Evolutionary conservation across 768 basidiomycete species (phyloP), one percentile per base, ranked within the genome.

Genomic region (Daedaleopsis sinensis): DNA sequence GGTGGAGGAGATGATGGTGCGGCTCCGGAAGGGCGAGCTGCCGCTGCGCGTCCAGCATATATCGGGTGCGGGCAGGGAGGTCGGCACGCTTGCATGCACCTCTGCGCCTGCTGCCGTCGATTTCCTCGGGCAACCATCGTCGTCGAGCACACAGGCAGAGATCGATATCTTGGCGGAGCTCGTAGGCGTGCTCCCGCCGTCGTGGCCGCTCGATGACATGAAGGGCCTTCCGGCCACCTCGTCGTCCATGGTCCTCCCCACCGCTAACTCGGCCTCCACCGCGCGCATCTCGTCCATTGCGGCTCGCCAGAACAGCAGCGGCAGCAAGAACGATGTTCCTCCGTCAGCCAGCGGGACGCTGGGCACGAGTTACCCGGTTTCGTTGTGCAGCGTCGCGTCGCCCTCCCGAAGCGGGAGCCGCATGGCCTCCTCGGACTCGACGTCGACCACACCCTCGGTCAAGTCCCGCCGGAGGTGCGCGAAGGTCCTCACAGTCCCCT

Each of bases 331-430:
- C 38, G 61, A 65, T 23, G 63, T 71, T 11, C 64, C 66, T 1
- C 68, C 68, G 1, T 65, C 68, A 16, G 70, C 70, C 0, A 68
- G 67, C 55, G 58, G 66, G 27, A 60, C 63, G 13, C 69, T 71
- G 65, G 68, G 70, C 16, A 61, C 58, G 21, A 67, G 66, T 59
- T 56, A 67, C 51, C 66, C 70, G 5, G 19, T 62, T 27, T 52
- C 61, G 16, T 19, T 9, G 21, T 35, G 48, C 55, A 16, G 9
- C 46, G 27, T 32, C 27, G 27, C 27, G 27, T 3, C 47, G 46
- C 51, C 13, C 3, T 42, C 39, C 18, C 39, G 39, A 2, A 2
- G 39, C 39, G 39, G 44, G 12, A 32, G 24, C 12, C 55, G 52
- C 52, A 48, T 66, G 32, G 38, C 58, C n/a, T 52, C 65, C 1